phyloP scores from a whole-genome alignment of 495 filamentous ascomycete genomes.

The Penicillium alfredii region DNA sequence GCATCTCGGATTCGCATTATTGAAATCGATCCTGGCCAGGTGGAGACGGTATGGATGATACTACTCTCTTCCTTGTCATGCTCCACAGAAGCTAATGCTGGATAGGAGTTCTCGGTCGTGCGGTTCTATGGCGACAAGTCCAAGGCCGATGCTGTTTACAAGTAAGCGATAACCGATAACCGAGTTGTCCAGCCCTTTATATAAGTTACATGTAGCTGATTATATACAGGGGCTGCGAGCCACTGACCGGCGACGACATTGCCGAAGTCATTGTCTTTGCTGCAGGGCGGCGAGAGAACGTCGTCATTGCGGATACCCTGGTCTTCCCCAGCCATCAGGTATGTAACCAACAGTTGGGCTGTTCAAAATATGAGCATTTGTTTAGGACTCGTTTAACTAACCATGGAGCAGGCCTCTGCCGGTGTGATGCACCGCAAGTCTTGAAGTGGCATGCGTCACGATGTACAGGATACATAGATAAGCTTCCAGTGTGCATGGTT shows the following conservation, averaged over 20 bases:
- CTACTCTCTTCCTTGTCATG: not conserved
- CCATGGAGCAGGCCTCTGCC: conserved; percentile 13
- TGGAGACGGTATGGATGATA: conserved; percentile 64
- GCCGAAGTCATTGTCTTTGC: conserved; percentile 92
- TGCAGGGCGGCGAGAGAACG: conserved; percentile 84
- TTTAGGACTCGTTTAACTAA: not conserved
- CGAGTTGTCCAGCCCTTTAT: too few relatives aligned
- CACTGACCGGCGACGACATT: conserved; percentile 92
- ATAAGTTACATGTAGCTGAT: conserved; percentile 7
- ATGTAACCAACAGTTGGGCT: too few relatives aligned
- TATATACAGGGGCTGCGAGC: conserved; percentile 63
- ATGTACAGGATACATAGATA: conserved; percentile 8
- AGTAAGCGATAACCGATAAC: conserved; percentile 47
- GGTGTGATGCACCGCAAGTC: conserved; percentile 26
- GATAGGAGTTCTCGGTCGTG: conserved; percentile 85
- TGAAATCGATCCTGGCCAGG: conserved; percentile 92
- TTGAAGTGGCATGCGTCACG: conserved; percentile 2
- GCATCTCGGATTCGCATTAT: conserved; percentile 81
- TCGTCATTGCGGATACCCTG: conserved; percentile 87
- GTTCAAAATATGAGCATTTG: too few relatives aligned
- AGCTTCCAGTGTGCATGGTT: conserved; percentile 6
- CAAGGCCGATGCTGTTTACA: conserved; percentile 95
- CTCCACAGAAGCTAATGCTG: conserved; percentile 5
- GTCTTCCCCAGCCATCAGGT: conserved; percentile 92
- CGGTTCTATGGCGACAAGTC: conserved; percentile 87